phyloP scores from a whole-genome alignment of 306 rosid genomes.

The Nissolia schottii region DNA sequence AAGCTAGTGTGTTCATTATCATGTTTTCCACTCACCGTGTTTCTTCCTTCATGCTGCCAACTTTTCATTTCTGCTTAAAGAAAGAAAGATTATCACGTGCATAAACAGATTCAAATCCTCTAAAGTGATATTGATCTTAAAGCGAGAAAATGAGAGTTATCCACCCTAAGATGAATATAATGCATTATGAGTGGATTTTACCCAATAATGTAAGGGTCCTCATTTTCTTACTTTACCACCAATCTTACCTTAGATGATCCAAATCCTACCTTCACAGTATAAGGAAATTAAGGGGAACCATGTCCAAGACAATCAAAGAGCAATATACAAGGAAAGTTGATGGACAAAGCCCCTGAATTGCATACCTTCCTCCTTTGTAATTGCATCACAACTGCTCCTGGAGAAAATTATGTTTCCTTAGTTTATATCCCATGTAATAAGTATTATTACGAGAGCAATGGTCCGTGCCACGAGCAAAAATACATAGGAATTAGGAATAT shows the following conservation, averaged over 20 bases:
- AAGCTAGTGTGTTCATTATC: conserved; percentile 27
- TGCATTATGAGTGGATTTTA: too few relatives aligned
- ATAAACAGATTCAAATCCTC: too few relatives aligned
- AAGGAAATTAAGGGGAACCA: conserved; percentile 20
- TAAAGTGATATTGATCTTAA: too few relatives aligned
- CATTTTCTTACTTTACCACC: too few relatives aligned
- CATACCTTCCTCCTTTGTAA: conserved; percentile 47
- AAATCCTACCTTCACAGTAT: too few relatives aligned
- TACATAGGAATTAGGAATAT: conserved; percentile 11
- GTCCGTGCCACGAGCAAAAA: conserved; percentile 2
- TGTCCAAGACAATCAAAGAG: conserved; percentile 5
- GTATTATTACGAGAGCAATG: conserved; percentile 1
- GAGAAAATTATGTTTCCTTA: conserved; percentile 26
- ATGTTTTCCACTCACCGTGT: conserved; percentile 15
- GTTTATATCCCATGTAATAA: conserved; percentile 10
- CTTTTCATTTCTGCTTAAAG: conserved; percentile 36
- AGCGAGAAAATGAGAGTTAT: too few relatives aligned
- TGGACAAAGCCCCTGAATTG: conserved; percentile 8
- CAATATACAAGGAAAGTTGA: neutral
- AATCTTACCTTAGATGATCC: too few relatives aligned
- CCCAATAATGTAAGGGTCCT: too few relatives aligned
- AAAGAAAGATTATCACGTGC: conserved; percentile 7
- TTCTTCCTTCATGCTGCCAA: conserved; percentile 34
- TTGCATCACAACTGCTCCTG: conserved; percentile 45
- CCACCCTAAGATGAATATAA: too few relatives aligned